phyloP scores from a whole-genome alignment of 1,284 basidiomycete species.

The Meira nashicola region DNA sequence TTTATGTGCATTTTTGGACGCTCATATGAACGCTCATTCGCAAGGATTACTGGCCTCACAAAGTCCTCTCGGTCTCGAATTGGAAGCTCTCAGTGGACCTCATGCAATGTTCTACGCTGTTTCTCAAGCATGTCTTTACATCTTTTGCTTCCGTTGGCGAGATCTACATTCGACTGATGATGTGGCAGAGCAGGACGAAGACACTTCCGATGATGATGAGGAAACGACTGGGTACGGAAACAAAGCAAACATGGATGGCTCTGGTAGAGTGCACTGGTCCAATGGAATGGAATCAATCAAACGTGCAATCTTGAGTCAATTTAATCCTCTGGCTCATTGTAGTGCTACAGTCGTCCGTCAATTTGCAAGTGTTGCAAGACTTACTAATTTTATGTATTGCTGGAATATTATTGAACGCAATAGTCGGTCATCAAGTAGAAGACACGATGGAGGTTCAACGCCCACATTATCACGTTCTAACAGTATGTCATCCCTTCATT shows the following conservation, averaged over 20 bases:
- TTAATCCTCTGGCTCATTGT: slow-evolving; percentile 74
- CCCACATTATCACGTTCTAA: background rate
- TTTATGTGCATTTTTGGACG: slow-evolving; percentile 75
- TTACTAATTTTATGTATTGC: slow-evolving; percentile 89
- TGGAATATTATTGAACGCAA: slow-evolving; percentile 89
- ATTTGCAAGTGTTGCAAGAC: slow-evolving; percentile 88
- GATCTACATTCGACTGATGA: slow-evolving; percentile 59
- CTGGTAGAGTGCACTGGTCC: slow-evolving; percentile 63
- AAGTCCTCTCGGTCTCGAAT: background rate
- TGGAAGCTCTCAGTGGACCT: slow-evolving; percentile 18
- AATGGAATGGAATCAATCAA: slow-evolving; percentile 73
- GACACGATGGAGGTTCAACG: background rate
- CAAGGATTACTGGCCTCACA: background rate
- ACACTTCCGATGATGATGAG: background rate
- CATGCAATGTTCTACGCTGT: slow-evolving; percentile 79
- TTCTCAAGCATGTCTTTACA: slow-evolving; percentile 85
- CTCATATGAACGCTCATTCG: slow-evolving; percentile 53
- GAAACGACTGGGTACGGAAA: background rate
- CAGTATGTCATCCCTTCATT: too few species aligned
- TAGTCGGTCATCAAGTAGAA: slow-evolving; percentile 18
- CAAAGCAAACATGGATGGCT: background rate
- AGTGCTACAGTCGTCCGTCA: slow-evolving; percentile 84
- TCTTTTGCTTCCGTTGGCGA: slow-evolving; percentile 97
- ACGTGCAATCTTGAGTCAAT: slow-evolving; percentile 70
- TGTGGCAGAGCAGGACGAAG: slow-evolving; percentile 23